These are phyloP conservation scores for Polygonum maritimum DNA, from an alignment of 148 eudicot species.

Conservation along the genomic window DNA sequence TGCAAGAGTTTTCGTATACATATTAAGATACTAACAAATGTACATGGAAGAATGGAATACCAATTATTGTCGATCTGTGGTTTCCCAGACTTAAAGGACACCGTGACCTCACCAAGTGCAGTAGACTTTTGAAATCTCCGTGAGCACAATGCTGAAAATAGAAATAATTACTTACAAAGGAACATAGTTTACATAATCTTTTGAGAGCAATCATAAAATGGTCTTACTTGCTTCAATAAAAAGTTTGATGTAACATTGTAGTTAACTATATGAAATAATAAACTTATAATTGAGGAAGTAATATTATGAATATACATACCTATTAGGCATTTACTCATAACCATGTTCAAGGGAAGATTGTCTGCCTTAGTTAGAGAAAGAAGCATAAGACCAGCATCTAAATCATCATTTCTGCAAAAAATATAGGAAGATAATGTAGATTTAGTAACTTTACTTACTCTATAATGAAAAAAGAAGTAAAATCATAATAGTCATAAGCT, in stretches of 20 bases:
- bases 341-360: constrained; percentile 58
- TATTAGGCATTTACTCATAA: constrained; percentile 76
- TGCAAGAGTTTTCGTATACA: background rate
- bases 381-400: constrained; percentile 68
- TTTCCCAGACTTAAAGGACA: constrained; percentile 54
- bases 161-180: too few relatives aligned
- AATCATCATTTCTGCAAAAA: constrained; percentile 58
- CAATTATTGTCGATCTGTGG: constrained; percentile 74
- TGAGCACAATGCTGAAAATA: constrained; percentile 39
- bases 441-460: background rate
- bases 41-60: constrained; percentile 31
- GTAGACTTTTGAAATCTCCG: constrained; percentile 68
- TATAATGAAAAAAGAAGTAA: background rate
- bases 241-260: background rate
- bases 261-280: background rate
- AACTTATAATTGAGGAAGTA: background rate
- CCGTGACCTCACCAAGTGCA: constrained; percentile 53
- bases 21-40: background rate
- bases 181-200: background rate
- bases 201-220: background rate
- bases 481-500: background rate
- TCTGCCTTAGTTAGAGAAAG: constrained; percentile 75
- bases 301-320: constrained; percentile 39
- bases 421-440: background rate
- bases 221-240: background rate